Base-by-base conservation (phyloP, 2,329 filamentous ascomycete genomes). In the Boeremia exigua region DNA sequence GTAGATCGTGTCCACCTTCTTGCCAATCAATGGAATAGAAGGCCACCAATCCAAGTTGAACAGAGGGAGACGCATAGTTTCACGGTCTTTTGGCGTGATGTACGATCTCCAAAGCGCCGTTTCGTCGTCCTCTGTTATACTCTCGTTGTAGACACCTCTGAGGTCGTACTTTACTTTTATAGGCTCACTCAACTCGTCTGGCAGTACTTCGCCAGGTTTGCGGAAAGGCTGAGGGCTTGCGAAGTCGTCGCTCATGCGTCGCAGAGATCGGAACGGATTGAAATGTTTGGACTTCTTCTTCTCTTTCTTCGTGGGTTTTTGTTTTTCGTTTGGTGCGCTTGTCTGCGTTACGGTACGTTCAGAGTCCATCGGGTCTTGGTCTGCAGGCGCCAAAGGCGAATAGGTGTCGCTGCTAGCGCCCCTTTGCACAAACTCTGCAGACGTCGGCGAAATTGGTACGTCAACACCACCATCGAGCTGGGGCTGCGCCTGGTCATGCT, bases 1-100 rank as follows among this genome's bases (percentile, higher is more conserved):
- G 70, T 96, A 92, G 62, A 99, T 98, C 0, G 90, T 94, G 72
- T 99, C 95, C 1, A 97, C 93, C 75, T 98, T 97, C 73, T 91
- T 88, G 49, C 91, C 92, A 45, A 96, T 75, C 1, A 92, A 77
- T 5, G 90, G 91, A n/a, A 96, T 73, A 0, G 87, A 86, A 2
- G 89, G 89, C 73, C 96, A 86, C 88, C 90, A 97, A n/a, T 71
- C 69, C 49, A 65, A 65, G 30, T 69, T 62, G 54, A 75, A 71
- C 7, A 74, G 77, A 0, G 92, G 86, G 9, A 97, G 78, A 42
- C 88, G 87, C 78, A 96, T 92, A 0, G 90, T 96, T 15, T 94
- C 92, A 33, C 95, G 88, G 58, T 97, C 87, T 53, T 90, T 92
- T 54, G 86, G 84, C 68, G 87, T 88, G 46, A 98, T 79, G 77